phyloP scores from a whole-genome alignment of 352 stramenopile genomes.

The Globisporangium viniferum region DNA sequence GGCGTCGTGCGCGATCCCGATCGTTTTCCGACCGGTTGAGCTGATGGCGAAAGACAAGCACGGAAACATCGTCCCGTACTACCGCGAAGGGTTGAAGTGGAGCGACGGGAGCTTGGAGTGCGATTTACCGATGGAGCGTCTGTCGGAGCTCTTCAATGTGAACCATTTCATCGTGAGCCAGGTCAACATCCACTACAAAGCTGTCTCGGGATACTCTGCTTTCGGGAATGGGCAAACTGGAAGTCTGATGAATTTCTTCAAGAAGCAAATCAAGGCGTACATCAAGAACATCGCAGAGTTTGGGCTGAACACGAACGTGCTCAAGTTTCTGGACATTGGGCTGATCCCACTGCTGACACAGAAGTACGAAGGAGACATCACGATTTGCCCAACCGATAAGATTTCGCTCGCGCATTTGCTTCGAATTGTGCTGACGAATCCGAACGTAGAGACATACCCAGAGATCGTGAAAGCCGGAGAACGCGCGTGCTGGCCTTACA shows the following conservation, averaged over 20 bases:
- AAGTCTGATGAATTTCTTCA: slow-evolving; percentile 92
- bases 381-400: slow-evolving; percentile 93
- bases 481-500: slow-evolving; percentile 89
- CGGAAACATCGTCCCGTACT: slow-evolving; percentile 80
- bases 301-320: slow-evolving; percentile 76
- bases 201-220: slow-evolving; percentile 71
- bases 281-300: slow-evolving; percentile 88
- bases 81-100: slow-evolving; percentile 87
- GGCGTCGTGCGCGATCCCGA: slow-evolving; percentile 93
- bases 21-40: slow-evolving; percentile 93
- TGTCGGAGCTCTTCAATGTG: slow-evolving; percentile 98
- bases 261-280: slow-evolving; percentile 92
- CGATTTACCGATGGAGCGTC: slow-evolving; percentile 95
- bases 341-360: slow-evolving; percentile 81
- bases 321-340: slow-evolving; percentile 82
- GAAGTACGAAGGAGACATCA: slow-evolving; percentile 99
- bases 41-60: slow-evolving; percentile 94
- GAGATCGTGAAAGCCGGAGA: slow-evolving; percentile 88
- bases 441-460: slow-evolving; percentile 54
- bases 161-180: slow-evolving; percentile 99
- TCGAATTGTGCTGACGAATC: slow-evolving; percentile 80
- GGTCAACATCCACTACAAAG: slow-evolving; percentile 88
- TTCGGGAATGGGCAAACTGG: slow-evolving; percentile 75
- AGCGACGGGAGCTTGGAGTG: slow-evolving; percentile 93
- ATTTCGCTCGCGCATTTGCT: slow-evolving; percentile 80